A percentile compares a stretch with the other conserved stretches of the same genome.
These are phyloP conservation scores for Ophiocordyceps sinensis DNA, from an alignment of 2,329 filamentous ascomycete species.

Conservation along the genomic window DNA sequence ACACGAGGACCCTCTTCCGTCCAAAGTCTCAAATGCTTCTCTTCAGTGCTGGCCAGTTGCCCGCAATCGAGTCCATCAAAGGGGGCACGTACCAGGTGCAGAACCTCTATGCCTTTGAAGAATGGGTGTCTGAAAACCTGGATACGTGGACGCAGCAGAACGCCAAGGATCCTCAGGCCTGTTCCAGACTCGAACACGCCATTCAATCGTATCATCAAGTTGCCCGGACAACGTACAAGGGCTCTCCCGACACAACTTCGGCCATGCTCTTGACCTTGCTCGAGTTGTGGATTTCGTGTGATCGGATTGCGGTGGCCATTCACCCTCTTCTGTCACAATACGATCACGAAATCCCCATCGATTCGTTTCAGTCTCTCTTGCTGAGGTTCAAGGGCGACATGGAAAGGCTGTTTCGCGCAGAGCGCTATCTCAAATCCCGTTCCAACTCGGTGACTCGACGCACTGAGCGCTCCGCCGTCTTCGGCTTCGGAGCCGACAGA, in stretches of 20 bases:
- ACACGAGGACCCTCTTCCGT: not conserved
- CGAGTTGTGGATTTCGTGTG: slow-evolving; percentile 44
- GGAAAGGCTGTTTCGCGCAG: slow-evolving; percentile 25
- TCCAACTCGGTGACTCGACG: not conserved
- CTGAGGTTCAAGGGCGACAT: slow-evolving; percentile 29
- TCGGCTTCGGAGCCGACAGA: not conserved
- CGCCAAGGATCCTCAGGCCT: slow-evolving; percentile 8
- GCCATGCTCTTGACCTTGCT: slow-evolving; percentile 38
- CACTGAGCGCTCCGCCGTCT: not conserved
- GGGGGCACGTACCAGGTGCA: not conserved
- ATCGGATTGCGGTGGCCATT: slow-evolving; percentile 26
- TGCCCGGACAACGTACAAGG: slow-evolving; percentile 17
- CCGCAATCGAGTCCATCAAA: not conserved
- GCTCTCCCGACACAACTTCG: slow-evolving; percentile 30
- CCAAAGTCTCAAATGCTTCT: not conserved
- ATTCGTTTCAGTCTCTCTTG: slow-evolving; percentile 25
- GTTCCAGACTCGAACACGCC: slow-evolving; percentile 16
- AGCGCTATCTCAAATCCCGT: slow-evolving; percentile 26
- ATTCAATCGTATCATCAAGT: slow-evolving; percentile 15
- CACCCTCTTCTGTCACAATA: slow-evolving; percentile 31
- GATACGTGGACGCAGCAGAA: slow-evolving; percentile 18
- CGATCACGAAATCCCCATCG: slow-evolving; percentile 23
- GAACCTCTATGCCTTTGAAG: slow-evolving; percentile 26
- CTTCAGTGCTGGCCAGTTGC: not conserved
- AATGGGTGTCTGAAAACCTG: slow-evolving; percentile 30